A percentile compares a stretch with the other conserved stretches of the same genome.
Evolutionary conservation across 2,329 filamentous ascomycete genomes (phyloP).

Genomic region (Cladophialophora psammophila): DNA sequence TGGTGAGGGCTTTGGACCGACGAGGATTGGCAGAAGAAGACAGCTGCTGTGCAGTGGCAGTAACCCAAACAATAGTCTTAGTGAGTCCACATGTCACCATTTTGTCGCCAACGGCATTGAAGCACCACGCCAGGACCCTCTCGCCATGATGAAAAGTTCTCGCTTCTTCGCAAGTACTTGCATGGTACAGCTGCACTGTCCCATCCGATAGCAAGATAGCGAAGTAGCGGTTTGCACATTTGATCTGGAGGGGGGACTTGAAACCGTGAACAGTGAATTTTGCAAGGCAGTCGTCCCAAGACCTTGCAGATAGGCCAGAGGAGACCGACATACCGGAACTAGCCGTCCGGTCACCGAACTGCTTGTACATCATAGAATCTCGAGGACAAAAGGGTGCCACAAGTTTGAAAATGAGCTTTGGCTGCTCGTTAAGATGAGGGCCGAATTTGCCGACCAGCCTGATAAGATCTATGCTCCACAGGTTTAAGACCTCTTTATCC

Average conservation of each 20-base stretch:
- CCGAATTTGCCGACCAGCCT: constrained; percentile 50
- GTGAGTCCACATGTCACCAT: constrained; percentile 34
- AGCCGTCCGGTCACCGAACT: constrained; percentile 40
- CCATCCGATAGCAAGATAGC: constrained; percentile 39
- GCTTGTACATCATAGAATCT: constrained; percentile 47
- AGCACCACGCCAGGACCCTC: constrained; percentile 26
- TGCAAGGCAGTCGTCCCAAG: constrained; percentile 38
- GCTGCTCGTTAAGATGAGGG: constrained; percentile 38
- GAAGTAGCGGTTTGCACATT: constrained; percentile 37
- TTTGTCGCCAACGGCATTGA: constrained; percentile 25
- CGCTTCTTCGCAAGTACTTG: constrained; percentile 38
- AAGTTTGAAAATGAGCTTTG: constrained; percentile 47
- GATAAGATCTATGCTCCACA: constrained; percentile 48
- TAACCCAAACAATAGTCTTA: constrained; percentile 38
- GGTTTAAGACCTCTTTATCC: constrained; percentile 41
- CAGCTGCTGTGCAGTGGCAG: constrained; percentile 26
- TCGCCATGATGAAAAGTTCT: constrained; percentile 36
- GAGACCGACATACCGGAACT: constrained; percentile 37
- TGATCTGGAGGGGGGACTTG: constrained; percentile 8
- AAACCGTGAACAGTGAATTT: constrained; percentile 26
- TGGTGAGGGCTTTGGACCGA: constrained; percentile 28
- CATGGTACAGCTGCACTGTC: constrained; percentile 38
- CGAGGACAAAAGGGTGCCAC: constrained; percentile 52
- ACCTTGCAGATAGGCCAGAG: constrained; percentile 2
- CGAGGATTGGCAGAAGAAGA: constrained; percentile 27